phyloP scores from a whole-genome alignment of 768 basidiomycete genomes.

The Suillus alpinus region DNA sequence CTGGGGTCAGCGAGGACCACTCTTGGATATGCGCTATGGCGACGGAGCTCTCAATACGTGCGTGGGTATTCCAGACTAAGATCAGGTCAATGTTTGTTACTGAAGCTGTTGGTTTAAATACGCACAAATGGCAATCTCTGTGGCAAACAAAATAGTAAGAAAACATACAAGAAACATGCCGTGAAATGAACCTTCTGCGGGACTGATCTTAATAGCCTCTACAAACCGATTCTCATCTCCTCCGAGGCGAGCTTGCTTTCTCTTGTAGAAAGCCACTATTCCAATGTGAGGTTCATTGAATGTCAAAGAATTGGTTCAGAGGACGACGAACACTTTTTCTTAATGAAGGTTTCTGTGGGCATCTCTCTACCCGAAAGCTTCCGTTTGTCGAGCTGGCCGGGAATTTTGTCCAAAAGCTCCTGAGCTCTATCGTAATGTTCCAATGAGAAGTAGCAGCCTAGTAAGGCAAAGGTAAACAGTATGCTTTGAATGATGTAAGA shows the following conservation, averaged over 20 bases:
- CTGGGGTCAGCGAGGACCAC: conserved; percentile 49
- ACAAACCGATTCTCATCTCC: conserved; percentile 51
- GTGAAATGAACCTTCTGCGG: conserved; percentile 59
- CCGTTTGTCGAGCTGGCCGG: conserved; percentile 53
- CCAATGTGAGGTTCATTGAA: neutral
- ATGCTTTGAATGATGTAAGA: neutral
- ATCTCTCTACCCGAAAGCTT: conserved; percentile 66
- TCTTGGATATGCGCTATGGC: conserved; percentile 61
- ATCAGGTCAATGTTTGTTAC: conserved; percentile 8
- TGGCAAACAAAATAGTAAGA: conserved; percentile 5
- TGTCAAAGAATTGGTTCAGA: neutral
- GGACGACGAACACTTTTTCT: conserved; percentile 61
- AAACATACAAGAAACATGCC: neutral
- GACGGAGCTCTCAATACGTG: conserved; percentile 51
- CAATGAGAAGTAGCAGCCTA: conserved; percentile 62
- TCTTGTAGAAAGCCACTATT: conserved; percentile 71
- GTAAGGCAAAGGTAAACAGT: neutral
- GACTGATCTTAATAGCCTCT: conserved; percentile 59
- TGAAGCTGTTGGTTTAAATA: conserved; percentile 5
- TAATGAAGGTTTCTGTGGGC: conserved; percentile 74
- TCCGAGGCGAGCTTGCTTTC: conserved; percentile 57
- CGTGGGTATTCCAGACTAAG: conserved; percentile 77
- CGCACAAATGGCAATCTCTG: conserved; percentile 73
- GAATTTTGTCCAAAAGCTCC: conserved; percentile 58
- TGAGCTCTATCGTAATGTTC: conserved; percentile 59